Percentiles rank a stretch among this genome's conserved stretches.
These are phyloP conservation scores for Juglanconis juglandina DNA, from an alignment of 2,329 filamentous ascomycete genomes.

Conservation along the genomic window DNA sequence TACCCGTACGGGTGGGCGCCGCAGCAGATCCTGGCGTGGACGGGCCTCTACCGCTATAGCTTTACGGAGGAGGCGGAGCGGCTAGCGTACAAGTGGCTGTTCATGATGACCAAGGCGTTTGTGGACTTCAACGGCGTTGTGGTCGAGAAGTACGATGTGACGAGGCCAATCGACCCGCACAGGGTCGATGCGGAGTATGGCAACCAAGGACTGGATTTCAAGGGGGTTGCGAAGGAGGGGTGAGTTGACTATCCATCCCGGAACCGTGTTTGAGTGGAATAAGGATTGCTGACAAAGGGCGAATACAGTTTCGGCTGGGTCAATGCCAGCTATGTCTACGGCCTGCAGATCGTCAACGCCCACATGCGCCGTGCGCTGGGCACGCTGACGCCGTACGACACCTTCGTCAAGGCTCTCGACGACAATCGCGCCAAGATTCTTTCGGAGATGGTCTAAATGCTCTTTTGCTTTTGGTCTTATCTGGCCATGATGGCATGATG, in stretches of 20 bases:
- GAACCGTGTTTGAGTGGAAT: background rate
- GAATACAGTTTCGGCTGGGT: slow-evolving; percentile 87
- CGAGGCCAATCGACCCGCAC: slow-evolving; percentile 82
- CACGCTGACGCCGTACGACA: slow-evolving; percentile 81
- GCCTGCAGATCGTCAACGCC: slow-evolving; percentile 80
- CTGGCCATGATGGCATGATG: background rate
- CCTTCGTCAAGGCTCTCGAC: slow-evolving; percentile 68
- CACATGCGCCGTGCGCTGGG: slow-evolving; percentile 88
- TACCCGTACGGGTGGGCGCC: slow-evolving; percentile 98
- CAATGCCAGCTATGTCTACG: slow-evolving; percentile 95
- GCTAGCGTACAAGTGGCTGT: slow-evolving; percentile 92
- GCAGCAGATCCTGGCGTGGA: slow-evolving; percentile 98
- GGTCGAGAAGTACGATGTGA: slow-evolving; percentile 98
- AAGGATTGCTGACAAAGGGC: slow-evolving; percentile 25
- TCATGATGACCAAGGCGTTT: slow-evolving; percentile 98
- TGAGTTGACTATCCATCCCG: slow-evolving; percentile 46
- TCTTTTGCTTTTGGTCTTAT: background rate
- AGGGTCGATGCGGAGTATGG: slow-evolving; percentile 96
- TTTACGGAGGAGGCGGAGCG: slow-evolving; percentile 87
- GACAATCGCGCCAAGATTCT: slow-evolving; percentile 52
- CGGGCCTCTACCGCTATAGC: slow-evolving; percentile 83
- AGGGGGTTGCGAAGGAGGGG: slow-evolving; percentile 94
- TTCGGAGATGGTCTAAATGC: slow-evolving; percentile 36
- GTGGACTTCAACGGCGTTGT: slow-evolving; percentile 98
- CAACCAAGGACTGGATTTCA: slow-evolving; percentile 93